Evolutionary conservation across 2,329 filamentous ascomycete genomes (phyloP).

Genomic region (Curvularia verruculosa): DNA sequence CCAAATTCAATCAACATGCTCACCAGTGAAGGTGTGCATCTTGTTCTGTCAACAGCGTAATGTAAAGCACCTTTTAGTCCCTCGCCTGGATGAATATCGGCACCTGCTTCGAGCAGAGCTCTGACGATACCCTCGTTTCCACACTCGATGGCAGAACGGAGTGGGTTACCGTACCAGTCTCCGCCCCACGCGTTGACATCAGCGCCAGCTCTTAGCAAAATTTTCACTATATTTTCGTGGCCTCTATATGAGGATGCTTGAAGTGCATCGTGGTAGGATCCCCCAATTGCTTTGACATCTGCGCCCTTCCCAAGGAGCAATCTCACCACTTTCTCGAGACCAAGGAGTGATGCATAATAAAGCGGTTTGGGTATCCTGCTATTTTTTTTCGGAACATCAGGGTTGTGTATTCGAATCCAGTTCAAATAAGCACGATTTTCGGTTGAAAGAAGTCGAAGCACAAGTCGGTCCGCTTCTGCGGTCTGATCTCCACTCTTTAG

Average conservation of each 20-base stretch:
- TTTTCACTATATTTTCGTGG: conserved; percentile 25
- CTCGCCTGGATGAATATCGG: conserved; percentile 8
- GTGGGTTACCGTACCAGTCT: conserved; percentile 16
- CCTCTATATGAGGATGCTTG: conserved; percentile 27
- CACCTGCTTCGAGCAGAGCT: conserved; percentile 20
- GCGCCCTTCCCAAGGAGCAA: conserved; percentile 26
- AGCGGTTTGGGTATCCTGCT: conserved; percentile 21
- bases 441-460: conserved; percentile 17
- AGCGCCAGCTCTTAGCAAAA: conserved; percentile 20
- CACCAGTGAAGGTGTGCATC: not conserved
- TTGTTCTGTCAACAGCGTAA: not conserved
- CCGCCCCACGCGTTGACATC: conserved; percentile 23
- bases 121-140: not conserved
- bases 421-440: conserved; percentile 23
- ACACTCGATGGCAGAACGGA: conserved; percentile 19
- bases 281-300: conserved; percentile 21
- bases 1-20: not conserved
- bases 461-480: conserved; percentile 9
- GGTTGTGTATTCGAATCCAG: conserved; percentile 28
- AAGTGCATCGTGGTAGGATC: conserved; percentile 26
- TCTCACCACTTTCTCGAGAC: conserved; percentile 22
- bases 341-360: conserved; percentile 28
- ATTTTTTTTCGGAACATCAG: too few relatives aligned
- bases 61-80: not conserved
- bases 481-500: conserved; percentile 17